phyloP scores from a whole-genome alignment of 371 early-diverging fungal genomes.

The Rhizopus microsporus region DNA sequence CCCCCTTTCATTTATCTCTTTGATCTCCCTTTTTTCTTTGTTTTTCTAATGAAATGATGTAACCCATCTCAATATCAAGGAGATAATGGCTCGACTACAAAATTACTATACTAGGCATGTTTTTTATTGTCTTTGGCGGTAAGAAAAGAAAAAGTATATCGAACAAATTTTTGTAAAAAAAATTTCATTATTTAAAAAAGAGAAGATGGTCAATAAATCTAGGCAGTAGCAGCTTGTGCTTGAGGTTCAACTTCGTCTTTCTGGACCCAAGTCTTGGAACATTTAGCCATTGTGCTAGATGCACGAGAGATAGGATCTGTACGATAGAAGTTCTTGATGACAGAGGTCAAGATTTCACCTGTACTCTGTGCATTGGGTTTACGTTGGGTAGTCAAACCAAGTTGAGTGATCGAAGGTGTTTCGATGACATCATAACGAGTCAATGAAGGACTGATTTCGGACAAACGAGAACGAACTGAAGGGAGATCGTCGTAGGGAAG shows the following conservation, averaged over 20 bases:
- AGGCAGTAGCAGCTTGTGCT: slow-evolving; percentile 41
- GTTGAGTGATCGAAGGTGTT: slow-evolving; percentile 51
- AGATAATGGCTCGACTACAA: too few relatives aligned
- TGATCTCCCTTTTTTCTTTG: too few relatives aligned
- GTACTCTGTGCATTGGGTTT: slow-evolving; percentile 47
- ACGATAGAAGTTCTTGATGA: slow-evolving; percentile 90
- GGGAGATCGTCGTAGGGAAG: slow-evolving; percentile 89
- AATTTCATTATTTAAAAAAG: background rate
- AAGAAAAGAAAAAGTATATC: too few relatives aligned
- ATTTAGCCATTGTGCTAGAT: slow-evolving; percentile 96
- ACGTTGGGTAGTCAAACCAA: slow-evolving; percentile 66
- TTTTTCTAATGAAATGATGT: too few relatives aligned
- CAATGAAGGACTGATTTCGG: slow-evolving; percentile 84
- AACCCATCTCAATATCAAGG: too few relatives aligned
- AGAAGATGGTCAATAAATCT: slow-evolving; percentile 15
- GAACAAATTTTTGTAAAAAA: too few relatives aligned
- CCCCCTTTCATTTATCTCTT: too few relatives aligned
- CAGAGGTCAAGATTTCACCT: slow-evolving; percentile 50
- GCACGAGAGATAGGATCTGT: slow-evolving; percentile 93
- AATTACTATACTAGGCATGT: too few relatives aligned
- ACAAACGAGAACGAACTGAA: slow-evolving; percentile 83
- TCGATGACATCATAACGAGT: slow-evolving; percentile 76
- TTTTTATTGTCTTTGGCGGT: too few relatives aligned
- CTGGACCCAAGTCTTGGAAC: slow-evolving; percentile 66
- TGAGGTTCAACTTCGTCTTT: slow-evolving; percentile 41